Evolutionary conservation across 345 rosid species (phyloP).

Genomic region (Pistacia integerrima): DNA sequence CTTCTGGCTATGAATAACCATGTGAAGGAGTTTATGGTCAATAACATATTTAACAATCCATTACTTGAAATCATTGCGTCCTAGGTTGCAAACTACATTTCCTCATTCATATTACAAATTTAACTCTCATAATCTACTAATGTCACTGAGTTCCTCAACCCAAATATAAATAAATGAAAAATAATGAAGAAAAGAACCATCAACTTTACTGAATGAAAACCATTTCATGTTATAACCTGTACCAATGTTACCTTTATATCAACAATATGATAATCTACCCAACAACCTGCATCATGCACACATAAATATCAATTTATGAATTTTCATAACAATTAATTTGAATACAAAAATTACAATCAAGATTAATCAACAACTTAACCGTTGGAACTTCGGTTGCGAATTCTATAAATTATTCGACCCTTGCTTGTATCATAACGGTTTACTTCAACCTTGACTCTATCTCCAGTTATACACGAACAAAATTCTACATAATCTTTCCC

Average conservation of each 20-base stretch:
- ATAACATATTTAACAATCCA: neutral
- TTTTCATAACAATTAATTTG: too few species aligned
- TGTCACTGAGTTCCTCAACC: too few species aligned
- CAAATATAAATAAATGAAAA: neutral
- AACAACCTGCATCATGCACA: slow-evolving; percentile 26
- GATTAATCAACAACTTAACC: too few species aligned
- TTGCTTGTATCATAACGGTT: too few species aligned
- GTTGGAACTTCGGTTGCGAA: too few species aligned
- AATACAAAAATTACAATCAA: too few species aligned
- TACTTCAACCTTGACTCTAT: too few species aligned
- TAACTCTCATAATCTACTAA: too few species aligned
- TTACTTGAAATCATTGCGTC: neutral
- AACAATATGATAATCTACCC: slow-evolving; percentile 11
- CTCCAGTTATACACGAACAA: too few species aligned
- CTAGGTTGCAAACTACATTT: neutral
- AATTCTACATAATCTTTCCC: too few species aligned
- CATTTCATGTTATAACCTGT: neutral
- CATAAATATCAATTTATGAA: neutral
- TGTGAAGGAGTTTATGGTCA: neutral
- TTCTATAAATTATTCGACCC: too few species aligned
- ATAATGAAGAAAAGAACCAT: neutral
- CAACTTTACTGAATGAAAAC: neutral
- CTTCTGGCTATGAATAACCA: neutral
- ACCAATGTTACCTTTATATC: slow-evolving; percentile 19
- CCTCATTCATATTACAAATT: neutral